Evolutionary conservation across 2,329 filamentous ascomycete species (phyloP).

Genomic region (Colletotrichum karsti): DNA sequence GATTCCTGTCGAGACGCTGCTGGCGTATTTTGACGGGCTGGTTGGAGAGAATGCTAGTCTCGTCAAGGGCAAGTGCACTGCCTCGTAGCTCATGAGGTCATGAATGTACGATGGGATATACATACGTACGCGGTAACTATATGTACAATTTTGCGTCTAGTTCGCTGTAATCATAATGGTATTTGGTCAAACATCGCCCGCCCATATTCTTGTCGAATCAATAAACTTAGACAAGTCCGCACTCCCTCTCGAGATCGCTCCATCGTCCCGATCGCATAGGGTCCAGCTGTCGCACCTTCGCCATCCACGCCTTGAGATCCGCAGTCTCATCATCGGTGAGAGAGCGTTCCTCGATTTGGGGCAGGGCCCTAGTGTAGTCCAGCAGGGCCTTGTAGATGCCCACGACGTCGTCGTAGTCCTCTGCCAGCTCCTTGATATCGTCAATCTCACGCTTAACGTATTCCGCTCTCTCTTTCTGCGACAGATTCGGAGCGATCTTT

Average conservation of each 20-base stretch:
- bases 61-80: slow-evolving; percentile 46
- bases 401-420: slow-evolving; percentile 70
- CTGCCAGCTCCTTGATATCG: slow-evolving; percentile 73
- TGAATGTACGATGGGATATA: neutral
- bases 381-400: slow-evolving; percentile 91
- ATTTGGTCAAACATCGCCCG: neutral
- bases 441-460: slow-evolving; percentile 78
- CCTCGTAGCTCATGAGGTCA: slow-evolving; percentile 25
- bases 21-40: slow-evolving; percentile 77
- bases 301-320: slow-evolving; percentile 67
- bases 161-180: slow-evolving; percentile 15
- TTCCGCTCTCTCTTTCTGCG: slow-evolving; percentile 64
- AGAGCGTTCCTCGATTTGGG: slow-evolving; percentile 56
- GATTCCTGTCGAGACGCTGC: slow-evolving; percentile 70
- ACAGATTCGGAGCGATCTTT: slow-evolving; percentile 72
- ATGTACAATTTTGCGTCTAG: neutral
- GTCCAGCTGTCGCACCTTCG: slow-evolving; percentile 74
- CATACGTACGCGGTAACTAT: neutral
- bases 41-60: slow-evolving; percentile 62
- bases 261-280: slow-evolving; percentile 79
- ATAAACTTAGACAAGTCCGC: slow-evolving; percentile 2
- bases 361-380: slow-evolving; percentile 73
- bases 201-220: neutral
- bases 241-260: slow-evolving; percentile 67
- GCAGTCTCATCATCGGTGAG: slow-evolving; percentile 48